Percentiles rank a stretch among this genome's conserved stretches.
phyloP scores from a whole-genome alignment of 495 filamentous ascomycete genomes.

The Podospora bellae-mahoneyi region DNA sequence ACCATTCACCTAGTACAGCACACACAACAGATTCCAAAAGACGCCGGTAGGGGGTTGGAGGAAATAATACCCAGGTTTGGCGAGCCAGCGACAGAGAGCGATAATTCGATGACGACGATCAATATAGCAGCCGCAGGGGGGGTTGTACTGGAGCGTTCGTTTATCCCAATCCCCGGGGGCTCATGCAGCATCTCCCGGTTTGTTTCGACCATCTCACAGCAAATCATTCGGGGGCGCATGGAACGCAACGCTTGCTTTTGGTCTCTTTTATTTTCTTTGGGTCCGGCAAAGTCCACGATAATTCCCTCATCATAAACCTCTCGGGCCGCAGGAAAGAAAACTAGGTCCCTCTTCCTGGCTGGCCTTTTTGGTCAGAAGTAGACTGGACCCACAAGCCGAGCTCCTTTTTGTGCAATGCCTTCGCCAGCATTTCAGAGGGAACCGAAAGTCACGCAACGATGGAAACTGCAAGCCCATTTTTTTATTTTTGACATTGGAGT shows the following conservation, averaged over 20 bases:
- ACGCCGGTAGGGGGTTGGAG: constrained; percentile 3
- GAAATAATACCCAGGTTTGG: constrained; percentile 11
- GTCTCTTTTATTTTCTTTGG: not conserved
- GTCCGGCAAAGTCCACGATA: constrained; percentile 1
- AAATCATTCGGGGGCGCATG: not conserved
- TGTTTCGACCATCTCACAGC: not conserved
- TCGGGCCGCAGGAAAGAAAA: not conserved
- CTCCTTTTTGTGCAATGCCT: not conserved
- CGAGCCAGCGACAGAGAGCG: not conserved
- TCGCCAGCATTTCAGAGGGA: too few species aligned
- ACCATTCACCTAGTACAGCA: not conserved
- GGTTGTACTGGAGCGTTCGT: not conserved
- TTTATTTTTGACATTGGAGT: not conserved
- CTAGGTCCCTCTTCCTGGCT: not conserved
- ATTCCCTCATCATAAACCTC: not conserved
- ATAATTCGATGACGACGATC: not conserved
- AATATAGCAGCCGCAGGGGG: not conserved
- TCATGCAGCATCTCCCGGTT: not conserved
- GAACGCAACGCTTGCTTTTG: not conserved
- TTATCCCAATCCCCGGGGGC: not conserved
- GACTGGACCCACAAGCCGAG: not conserved
- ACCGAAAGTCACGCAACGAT: not conserved
- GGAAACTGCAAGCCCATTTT: not conserved
- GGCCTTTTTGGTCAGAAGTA: not conserved
- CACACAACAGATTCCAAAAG: not conserved